phyloP scores from a whole-genome alignment of 805 yeast genomes.

The Komagataella phaffii region DNA sequence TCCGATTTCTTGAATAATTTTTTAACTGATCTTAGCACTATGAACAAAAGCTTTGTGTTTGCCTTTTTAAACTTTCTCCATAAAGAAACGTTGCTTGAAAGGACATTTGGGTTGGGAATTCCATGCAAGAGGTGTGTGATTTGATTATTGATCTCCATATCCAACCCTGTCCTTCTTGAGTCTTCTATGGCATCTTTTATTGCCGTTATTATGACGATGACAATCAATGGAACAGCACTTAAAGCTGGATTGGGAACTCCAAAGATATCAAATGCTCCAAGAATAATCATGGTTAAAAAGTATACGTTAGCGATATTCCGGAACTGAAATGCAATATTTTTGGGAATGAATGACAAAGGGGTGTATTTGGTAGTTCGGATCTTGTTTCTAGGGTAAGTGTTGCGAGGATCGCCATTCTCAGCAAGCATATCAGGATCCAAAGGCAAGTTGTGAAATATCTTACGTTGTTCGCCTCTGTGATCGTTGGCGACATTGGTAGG shows the following conservation, averaged over 20 bases:
- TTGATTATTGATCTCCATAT: slow-evolving; percentile 66
- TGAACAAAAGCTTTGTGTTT: slow-evolving; percentile 7
- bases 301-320: slow-evolving; percentile 83
- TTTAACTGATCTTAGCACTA: slow-evolving; percentile 5
- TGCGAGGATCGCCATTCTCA: slow-evolving; percentile 45
- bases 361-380: slow-evolving; percentile 94
- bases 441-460: slow-evolving; percentile 46
- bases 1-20: background rate
- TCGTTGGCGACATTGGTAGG: slow-evolving; percentile 7
- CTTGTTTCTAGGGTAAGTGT: slow-evolving; percentile 73
- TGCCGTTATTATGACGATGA: slow-evolving; percentile 63
- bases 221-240: slow-evolving; percentile 68
- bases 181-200: slow-evolving; percentile 75
- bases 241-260: slow-evolving; percentile 74
- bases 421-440: slow-evolving; percentile 47
- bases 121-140: slow-evolving; percentile 50
- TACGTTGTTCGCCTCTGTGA: slow-evolving; percentile 14
- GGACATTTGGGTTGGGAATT: slow-evolving; percentile 43
- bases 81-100: slow-evolving; percentile 45
- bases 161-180: slow-evolving; percentile 58
- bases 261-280: slow-evolving; percentile 68
- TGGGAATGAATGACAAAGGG: slow-evolving; percentile 79
- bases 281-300: slow-evolving; percentile 64
- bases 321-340: slow-evolving; percentile 69
- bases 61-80: slow-evolving; percentile 63